phyloP scores from a whole-genome alignment of 2,329 filamentous ascomycete species.

The Mycosphaerella arachidis region DNA sequence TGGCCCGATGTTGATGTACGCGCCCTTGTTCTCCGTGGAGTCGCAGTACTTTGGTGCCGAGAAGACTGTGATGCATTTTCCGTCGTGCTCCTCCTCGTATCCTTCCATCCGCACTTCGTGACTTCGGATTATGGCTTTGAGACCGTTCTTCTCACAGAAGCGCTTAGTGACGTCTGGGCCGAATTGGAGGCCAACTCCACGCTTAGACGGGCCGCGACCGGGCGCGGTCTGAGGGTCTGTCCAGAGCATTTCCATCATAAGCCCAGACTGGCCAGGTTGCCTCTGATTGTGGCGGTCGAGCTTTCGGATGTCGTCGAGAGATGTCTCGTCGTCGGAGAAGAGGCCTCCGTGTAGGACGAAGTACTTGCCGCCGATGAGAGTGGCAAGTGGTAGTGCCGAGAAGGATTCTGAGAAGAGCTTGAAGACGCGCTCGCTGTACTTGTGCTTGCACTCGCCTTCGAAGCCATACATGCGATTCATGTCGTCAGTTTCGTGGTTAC shows the following conservation, averaged over 20 bases:
- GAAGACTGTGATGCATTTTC: constrained; percentile 95
- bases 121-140: constrained; percentile 92
- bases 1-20: constrained; percentile 92
- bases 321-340: constrained; percentile 91
- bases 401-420: constrained; percentile 98
- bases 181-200: constrained; percentile 93
- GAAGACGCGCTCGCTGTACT: constrained; percentile 94
- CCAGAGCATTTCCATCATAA: constrained; percentile 99
- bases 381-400: constrained; percentile 86
- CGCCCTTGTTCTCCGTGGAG: constrained; percentile 94
- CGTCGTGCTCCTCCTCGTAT: constrained; percentile 97
- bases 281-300: constrained; percentile 84
- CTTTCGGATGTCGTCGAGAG: constrained; percentile 89
- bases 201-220: constrained; percentile 89
- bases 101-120: constrained; percentile 99
- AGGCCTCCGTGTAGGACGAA: constrained; percentile 90
- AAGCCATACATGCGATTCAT: constrained; percentile 99
- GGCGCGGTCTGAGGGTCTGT: constrained; percentile 86
- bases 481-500: constrained; percentile 88
- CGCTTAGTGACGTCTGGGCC: constrained; percentile 92
- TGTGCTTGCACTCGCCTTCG: constrained; percentile 95
- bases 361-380: constrained; percentile 84
- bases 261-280: constrained; percentile 84
- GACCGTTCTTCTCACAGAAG: constrained; percentile 93
- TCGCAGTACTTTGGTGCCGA: constrained; percentile 97